Evolutionary conservation across 805 yeast genomes (phyloP).

Genomic region (Metschnikowia matae): DNA sequence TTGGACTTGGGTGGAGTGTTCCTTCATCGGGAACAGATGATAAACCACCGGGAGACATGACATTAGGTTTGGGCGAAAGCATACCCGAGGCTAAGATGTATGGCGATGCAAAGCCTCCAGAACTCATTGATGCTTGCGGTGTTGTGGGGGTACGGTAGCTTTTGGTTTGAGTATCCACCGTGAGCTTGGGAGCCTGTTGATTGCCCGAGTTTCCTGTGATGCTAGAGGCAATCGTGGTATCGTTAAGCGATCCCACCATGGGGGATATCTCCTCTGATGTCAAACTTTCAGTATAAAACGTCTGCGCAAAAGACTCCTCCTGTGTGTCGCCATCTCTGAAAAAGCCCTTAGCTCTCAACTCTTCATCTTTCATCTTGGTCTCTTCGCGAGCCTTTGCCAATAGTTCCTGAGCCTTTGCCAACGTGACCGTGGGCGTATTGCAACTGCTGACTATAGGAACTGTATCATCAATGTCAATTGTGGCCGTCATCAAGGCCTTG

Average conservation of each 20-base stretch:
- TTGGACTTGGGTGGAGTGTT: conserved; percentile 10
- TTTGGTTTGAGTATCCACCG: conserved; percentile 28
- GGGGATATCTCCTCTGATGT: conserved; percentile 28
- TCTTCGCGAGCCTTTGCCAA: conserved; percentile 79
- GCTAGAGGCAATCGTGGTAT: conserved; percentile 28
- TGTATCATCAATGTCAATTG: conserved; percentile 90
- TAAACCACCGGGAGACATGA: conserved; percentile 1
- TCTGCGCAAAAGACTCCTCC: conserved; percentile 5
- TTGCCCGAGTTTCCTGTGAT: conserved; percentile 10
- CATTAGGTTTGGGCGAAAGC: conserved; percentile 43
- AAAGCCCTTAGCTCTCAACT: conserved; percentile 41
- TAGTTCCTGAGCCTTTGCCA: conserved; percentile 82
- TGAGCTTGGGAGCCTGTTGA: conserved; percentile 24
- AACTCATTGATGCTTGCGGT: conserved; percentile 25
- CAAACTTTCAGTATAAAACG: conserved; percentile 13
- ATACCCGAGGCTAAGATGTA: conserved; percentile 62
- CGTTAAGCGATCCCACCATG: conserved; percentile 28
- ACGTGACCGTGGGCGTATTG: conserved; percentile 90
- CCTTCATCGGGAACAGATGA: conserved; percentile 4
- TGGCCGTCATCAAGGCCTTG: conserved; percentile 90
- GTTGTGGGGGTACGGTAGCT: conserved; percentile 34
- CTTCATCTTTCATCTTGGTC: conserved; percentile 53
- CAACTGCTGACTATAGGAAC: conserved; percentile 91
- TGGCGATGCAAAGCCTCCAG: conserved; percentile 61
- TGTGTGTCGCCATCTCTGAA: conserved; percentile 23